phyloP scores from a whole-genome alignment of 495 filamentous ascomycete genomes.

The Hypoxylon perforatum region DNA sequence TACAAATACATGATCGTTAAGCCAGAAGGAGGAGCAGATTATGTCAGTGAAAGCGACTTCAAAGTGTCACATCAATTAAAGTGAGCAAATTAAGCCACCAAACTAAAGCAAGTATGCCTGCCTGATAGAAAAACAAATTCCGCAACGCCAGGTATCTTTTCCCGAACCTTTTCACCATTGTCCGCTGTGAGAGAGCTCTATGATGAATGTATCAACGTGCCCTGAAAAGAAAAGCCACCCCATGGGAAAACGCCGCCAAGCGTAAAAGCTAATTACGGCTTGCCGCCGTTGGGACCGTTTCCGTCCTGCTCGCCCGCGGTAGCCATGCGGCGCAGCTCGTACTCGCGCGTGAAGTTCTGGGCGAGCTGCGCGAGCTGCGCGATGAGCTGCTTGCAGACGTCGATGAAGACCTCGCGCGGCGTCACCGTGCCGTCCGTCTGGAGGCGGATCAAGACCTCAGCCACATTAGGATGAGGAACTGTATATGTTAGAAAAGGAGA shows the following conservation, averaged over 20 bases:
- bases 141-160: constrained; percentile 36
- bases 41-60: constrained; percentile 8
- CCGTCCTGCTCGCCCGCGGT: constrained; percentile 64
- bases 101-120: not conserved
- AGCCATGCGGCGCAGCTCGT: constrained; percentile 90
- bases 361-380: constrained; percentile 77
- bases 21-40: constrained; percentile 5
- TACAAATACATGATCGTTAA: constrained; percentile 3
- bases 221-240: constrained; percentile 6
- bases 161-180: constrained; percentile 9
- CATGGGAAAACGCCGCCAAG: too few relatives aligned
- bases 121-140: not conserved
- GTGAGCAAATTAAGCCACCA: constrained; percentile 10
- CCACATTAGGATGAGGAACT: constrained; percentile 88
- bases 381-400: constrained; percentile 81
- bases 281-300: constrained; percentile 21
- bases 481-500: constrained; percentile 15
- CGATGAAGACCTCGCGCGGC: constrained; percentile 86
- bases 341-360: constrained; percentile 94
- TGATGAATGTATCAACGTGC: constrained; percentile 13
- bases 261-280: constrained; percentile 18
- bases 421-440: constrained; percentile 90
- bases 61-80: constrained; percentile 4
- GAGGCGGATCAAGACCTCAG: constrained; percentile 85
- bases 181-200: constrained; percentile 18